Evolutionary conservation across 495 filamentous ascomycete genomes (phyloP).

Genomic region (Neurospora sp.): DNA sequence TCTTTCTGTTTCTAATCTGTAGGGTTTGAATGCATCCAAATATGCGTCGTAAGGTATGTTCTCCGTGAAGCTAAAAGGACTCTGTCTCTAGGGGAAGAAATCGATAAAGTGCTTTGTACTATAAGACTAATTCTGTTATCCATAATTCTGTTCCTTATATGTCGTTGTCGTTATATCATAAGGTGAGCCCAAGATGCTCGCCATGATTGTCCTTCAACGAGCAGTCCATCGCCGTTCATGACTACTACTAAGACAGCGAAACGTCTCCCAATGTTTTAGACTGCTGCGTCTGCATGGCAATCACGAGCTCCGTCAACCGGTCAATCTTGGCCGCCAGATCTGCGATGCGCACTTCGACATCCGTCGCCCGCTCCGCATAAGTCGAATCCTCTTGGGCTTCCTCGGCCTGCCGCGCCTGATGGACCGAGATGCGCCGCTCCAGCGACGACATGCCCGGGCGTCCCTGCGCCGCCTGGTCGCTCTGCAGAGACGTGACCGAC

Average conservation of each 20-base stretch:
- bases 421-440: not conserved
- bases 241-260: slow-evolving; percentile 6
- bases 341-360: slow-evolving; percentile 33
- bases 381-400: slow-evolving; percentile 19
- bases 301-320: slow-evolving; percentile 32
- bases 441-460: not conserved
- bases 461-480: not conserved
- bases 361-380: slow-evolving; percentile 18
- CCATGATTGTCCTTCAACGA: not conserved
- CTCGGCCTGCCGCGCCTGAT: slow-evolving; percentile 9
- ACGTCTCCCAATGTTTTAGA: slow-evolving; percentile 13
- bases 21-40: too few species aligned
- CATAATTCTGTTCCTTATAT: too few species aligned
- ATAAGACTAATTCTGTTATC: not conserved
- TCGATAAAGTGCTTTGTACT: not conserved
- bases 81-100: too few species aligned
- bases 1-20: too few species aligned
- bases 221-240: not conserved
- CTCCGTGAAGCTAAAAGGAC: too few species aligned
- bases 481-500: slow-evolving; percentile 9
- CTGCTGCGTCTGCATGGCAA: slow-evolving; percentile 26
- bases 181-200: not conserved
- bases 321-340: slow-evolving; percentile 40
- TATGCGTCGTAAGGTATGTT: too few species aligned
- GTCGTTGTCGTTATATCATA: too few species aligned